Evolutionary conservation across 2,329 filamentous ascomycete species (phyloP).

Genomic region (Dichotomopilus funicola): DNA sequence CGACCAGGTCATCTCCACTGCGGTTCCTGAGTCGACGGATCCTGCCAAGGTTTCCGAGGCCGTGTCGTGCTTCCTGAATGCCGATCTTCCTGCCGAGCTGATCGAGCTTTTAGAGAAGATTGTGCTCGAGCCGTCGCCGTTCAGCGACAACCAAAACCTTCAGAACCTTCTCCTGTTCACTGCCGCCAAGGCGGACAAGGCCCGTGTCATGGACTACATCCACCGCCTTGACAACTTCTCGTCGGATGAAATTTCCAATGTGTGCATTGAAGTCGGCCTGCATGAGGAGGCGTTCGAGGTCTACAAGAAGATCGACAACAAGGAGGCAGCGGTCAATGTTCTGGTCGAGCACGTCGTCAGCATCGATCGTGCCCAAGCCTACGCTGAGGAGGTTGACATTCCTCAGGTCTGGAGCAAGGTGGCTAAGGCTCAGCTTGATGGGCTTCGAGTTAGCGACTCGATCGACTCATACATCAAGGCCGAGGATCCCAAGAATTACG

Average conservation of each 20-base stretch:
- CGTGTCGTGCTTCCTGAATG: constrained; percentile 85
- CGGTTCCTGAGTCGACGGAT: constrained; percentile 86
- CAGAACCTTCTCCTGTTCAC: constrained; percentile 97
- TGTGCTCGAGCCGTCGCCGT: constrained; percentile 96
- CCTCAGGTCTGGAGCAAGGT: constrained; percentile 98
- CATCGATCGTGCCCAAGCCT: constrained; percentile 94
- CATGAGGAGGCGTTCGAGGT: constrained; percentile 97
- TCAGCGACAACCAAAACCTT: constrained; percentile 93
- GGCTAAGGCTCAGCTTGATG: constrained; percentile 94
- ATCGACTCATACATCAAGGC: constrained; percentile 98
- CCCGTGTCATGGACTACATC: constrained; percentile 92
- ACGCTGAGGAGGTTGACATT: constrained; percentile 87
- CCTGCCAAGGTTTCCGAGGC: constrained; percentile 93
- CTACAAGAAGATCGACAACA: constrained; percentile 94
- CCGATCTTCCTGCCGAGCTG: constrained; percentile 85
- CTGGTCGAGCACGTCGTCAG: constrained; percentile 95
- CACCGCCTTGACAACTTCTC: constrained; percentile 85
- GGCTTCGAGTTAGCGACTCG: constrained; percentile 82
- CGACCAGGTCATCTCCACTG: constrained; percentile 92
- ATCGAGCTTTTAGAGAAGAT: constrained; percentile 99
- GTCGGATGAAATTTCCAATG: constrained; percentile 82
- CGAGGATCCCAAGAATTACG: constrained; percentile 84
- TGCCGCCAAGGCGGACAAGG: constrained; percentile 92
- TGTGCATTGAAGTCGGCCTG: constrained; percentile 91
- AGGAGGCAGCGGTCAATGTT: constrained; percentile 79